A percentile compares a stretch with the other conserved stretches of the same genome.
Evolutionary conservation across 352 stramenopile genomes (phyloP).

Genomic region (Stramenopiles sp.): DNA sequence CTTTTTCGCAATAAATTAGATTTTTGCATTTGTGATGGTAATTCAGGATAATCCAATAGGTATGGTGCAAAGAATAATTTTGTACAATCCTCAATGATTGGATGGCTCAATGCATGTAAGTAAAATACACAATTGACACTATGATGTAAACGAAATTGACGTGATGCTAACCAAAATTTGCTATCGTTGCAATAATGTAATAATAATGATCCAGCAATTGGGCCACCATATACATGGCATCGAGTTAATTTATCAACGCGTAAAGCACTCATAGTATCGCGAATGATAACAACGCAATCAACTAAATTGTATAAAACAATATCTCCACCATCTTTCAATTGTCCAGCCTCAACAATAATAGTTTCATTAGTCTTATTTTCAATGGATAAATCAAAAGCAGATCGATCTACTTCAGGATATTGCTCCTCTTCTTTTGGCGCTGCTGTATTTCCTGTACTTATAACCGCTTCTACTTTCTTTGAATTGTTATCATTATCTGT

Average conservation of each 20-base stretch:
- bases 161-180: slow-evolving; percentile 49
- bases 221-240: slow-evolving; percentile 44
- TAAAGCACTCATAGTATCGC: slow-evolving; percentile 43
- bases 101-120: slow-evolving; percentile 48
- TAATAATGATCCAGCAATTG: slow-evolving; percentile 54
- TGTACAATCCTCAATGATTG: slow-evolving; percentile 68
- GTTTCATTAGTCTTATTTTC: slow-evolving; percentile 30
- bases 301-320: slow-evolving; percentile 41
- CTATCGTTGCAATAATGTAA: slow-evolving; percentile 47
- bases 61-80: slow-evolving; percentile 53
- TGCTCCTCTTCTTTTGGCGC: slow-evolving; percentile 30
- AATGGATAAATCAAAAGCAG: slow-evolving; percentile 32
- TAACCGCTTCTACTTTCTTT: not conserved
- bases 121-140: slow-evolving; percentile 43
- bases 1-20: slow-evolving; percentile 32
- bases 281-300: slow-evolving; percentile 43
- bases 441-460: slow-evolving; percentile 14
- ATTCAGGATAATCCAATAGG: slow-evolving; percentile 33
- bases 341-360: slow-evolving; percentile 14
- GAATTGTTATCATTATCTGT: slow-evolving; percentile 14
- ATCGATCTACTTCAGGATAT: not conserved
- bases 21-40: slow-evolving; percentile 36
- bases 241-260: slow-evolving; percentile 37
- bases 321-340: slow-evolving; percentile 27
- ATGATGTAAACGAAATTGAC: slow-evolving; percentile 56